Conservation (phyloP, 345 rosid species). For the Eucalyptus tenuipes region DNA sequence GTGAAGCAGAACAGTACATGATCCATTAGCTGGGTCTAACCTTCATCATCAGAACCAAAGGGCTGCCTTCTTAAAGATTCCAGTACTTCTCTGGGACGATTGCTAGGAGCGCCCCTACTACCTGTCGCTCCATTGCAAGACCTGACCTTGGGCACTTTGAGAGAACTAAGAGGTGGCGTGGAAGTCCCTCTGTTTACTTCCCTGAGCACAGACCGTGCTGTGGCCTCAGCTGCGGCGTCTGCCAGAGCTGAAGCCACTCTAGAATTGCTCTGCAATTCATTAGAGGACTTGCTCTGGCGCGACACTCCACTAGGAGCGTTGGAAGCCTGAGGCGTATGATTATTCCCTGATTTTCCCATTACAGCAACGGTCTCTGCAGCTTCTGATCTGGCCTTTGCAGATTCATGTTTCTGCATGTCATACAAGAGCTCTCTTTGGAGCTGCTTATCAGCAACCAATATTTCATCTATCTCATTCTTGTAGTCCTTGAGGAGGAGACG, state of each 20-base stretch:
- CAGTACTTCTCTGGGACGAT: conserved; percentile 44
- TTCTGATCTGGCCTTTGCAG: conserved; percentile 45
- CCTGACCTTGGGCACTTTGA: conserved; percentile 65
- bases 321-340: conserved; percentile 6
- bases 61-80: conserved; percentile 74
- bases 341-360: conserved; percentile 10
- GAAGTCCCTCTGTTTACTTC: conserved; percentile 49
- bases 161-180: conserved; percentile 64
- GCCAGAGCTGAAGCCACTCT: conserved; percentile 60
- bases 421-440: conserved; percentile 90
- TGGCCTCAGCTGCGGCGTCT: conserved; percentile 49
- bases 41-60: conserved; percentile 63
- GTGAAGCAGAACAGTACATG: not conserved
- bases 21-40: not conserved
- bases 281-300: not conserved
- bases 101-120: conserved; percentile 3
- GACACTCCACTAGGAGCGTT: not conserved
- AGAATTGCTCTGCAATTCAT: conserved; percentile 6
- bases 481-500: conserved; percentile 82
- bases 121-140: conserved; percentile 16
- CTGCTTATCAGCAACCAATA: conserved; percentile 83
- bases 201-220: conserved; percentile 57
- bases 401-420: conserved; percentile 84
- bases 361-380: conserved; percentile 33
- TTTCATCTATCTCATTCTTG: conserved; percentile 89